Evolutionary conservation across 1,139 yeast genomes (phyloP).

Genomic region (Protomyces gravidus): DNA sequence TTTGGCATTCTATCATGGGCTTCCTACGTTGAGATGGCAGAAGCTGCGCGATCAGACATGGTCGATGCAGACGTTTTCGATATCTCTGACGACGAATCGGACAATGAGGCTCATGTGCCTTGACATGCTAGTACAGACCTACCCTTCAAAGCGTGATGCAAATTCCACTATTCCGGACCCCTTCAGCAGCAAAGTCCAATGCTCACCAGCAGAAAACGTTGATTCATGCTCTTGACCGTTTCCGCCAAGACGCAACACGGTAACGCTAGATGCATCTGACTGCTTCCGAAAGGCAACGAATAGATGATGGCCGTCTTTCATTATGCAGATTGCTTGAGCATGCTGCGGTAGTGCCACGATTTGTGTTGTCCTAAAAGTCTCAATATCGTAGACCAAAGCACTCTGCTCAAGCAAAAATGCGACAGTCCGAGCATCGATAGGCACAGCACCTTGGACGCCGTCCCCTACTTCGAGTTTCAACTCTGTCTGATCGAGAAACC

Average conservation of each 20-base stretch:
- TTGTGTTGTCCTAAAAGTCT: too few relatives aligned
- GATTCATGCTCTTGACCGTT: too few relatives aligned
- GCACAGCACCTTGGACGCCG: background rate
- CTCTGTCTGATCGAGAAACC: background rate
- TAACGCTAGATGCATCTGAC: too few relatives aligned
- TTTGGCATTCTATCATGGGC: conserved; percentile 66
- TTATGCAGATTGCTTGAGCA: background rate
- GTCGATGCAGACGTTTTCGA: conserved; percentile 1
- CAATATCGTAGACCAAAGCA: background rate
- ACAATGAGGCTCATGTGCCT: too few relatives aligned
- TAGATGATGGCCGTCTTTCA: too few relatives aligned
- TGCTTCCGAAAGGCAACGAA: too few relatives aligned
- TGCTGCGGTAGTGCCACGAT: background rate
- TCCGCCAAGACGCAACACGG: too few relatives aligned
- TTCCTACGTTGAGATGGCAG: conserved; percentile 68
- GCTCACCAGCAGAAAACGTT: too few relatives aligned
- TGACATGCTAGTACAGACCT: too few relatives aligned
- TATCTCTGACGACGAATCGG: conserved; percentile 5
- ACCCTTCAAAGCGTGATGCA: too few relatives aligned
- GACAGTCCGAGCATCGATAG: background rate
- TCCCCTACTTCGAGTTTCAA: background rate
- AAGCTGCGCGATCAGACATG: conserved; percentile 42
- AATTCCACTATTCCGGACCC: too few relatives aligned
- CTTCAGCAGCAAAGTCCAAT: too few relatives aligned
- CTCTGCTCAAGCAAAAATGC: background rate